phyloP scores from a whole-genome alignment of 2,329 filamentous ascomycete species.

The Colletotrichum caudatum region DNA sequence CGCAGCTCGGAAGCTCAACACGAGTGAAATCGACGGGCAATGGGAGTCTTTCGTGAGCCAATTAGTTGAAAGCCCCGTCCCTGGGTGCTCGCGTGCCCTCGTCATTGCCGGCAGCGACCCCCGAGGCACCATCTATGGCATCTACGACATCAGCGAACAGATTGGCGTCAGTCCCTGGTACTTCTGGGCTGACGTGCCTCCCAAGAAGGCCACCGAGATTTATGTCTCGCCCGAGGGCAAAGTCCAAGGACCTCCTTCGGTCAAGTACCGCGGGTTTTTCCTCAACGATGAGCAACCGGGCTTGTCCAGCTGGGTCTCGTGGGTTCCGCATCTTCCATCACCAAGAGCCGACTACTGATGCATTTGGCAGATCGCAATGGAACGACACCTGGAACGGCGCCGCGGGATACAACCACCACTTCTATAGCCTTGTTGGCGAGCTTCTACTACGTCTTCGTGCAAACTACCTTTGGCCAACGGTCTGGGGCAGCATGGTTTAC shows the following conservation, averaged over 20 bases:
- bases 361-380: constrained; percentile 49
- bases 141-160: constrained; percentile 79
- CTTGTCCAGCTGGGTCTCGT: constrained; percentile 73
- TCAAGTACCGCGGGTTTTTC: constrained; percentile 78
- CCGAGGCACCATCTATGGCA: constrained; percentile 75
- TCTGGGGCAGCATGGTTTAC: constrained; percentile 79
- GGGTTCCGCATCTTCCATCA: constrained; percentile 26
- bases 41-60: constrained; percentile 78
- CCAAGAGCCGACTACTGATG: not conserved
- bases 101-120: constrained; percentile 76
- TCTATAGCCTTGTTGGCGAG: constrained; percentile 78
- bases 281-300: constrained; percentile 78
- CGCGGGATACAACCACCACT: constrained; percentile 66
- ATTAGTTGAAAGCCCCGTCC: constrained; percentile 68
- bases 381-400: constrained; percentile 58
- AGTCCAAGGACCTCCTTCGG: constrained; percentile 68
- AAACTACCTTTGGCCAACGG: constrained; percentile 81
- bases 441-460: constrained; percentile 76
- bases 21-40: constrained; percentile 67
- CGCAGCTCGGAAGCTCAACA: constrained; percentile 66
- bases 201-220: constrained; percentile 63
- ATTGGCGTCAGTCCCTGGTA: constrained; percentile 80
- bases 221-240: constrained; percentile 67
- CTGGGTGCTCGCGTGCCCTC: constrained; percentile 68
- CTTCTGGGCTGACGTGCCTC: constrained; percentile 74